Base-by-base conservation (phyloP, 371 early-diverging fungal genomes). In the Lichtheimia hyalospora region DNA sequence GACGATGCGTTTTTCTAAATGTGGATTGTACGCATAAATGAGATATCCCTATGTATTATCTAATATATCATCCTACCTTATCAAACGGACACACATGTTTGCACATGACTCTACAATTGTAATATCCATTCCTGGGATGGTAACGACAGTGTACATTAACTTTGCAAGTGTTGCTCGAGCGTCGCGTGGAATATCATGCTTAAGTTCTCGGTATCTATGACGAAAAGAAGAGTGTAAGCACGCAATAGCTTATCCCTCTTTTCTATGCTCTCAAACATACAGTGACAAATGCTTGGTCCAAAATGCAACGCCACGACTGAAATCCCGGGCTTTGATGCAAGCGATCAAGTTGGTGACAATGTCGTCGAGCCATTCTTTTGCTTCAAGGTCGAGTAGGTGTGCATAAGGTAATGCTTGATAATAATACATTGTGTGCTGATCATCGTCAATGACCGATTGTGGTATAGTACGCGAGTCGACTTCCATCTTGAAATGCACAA, bases 41-140 rank as follows among this genome's bases (percentile, higher is more conserved):
- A 51, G 21, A n/a, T 2, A 28, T 42, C 8, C n/a, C 18, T 15
- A n/a, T 34, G 34, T 34, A 34, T 48, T 50, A 14, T 28, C 7
- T 10, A 46, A 8, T 46, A n/a, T 5, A 18, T 5, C 46, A 13
- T 14, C 65, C 43, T 79, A 89, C 89, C 80, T 88, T 43, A 89
- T 74, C 40, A 90, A 59, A 8, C 85, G 73, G 3, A 69, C 66
- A 50, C 85, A 87, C 18, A 66, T 68, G 14, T 64, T 69, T 7
- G 85, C 71, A 75, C 84, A 88, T 49, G 74, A 52, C 44, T 88
- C 88, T 12, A 87, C 75, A 42, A 85, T 64, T 5, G 81, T 70
- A 16, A 73, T 59, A 65, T 89, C 89, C 81, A 89, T 85, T 8
- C 87, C 87, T 13, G 87, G 87, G 16, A 76, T 79, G 2, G 81